phyloP scores from a whole-genome alignment of 495 filamentous ascomycete species.

The Friedmanniomyces simplex region DNA sequence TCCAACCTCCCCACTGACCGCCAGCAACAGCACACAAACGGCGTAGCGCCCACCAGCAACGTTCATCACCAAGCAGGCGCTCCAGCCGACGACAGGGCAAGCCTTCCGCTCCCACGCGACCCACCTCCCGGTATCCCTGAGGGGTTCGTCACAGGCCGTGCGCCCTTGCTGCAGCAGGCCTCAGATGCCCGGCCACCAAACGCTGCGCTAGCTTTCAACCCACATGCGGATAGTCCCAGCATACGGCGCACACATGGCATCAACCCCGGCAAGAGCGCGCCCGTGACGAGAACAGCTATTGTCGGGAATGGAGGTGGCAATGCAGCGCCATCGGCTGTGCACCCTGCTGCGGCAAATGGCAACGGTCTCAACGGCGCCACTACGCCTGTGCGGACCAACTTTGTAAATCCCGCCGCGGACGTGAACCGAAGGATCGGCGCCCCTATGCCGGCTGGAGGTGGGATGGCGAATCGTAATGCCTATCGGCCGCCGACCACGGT shows the following conservation, averaged over 20 bases:
- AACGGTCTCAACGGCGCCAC: not conserved
- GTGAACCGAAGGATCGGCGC: constrained; percentile 62
- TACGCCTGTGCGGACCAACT: constrained; percentile 34
- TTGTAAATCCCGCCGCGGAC: constrained; percentile 62
- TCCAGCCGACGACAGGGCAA: not conserved
- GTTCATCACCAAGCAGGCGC: not conserved
- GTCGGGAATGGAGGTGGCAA: no score
- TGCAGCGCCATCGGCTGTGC: no score
- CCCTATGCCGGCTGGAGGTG: constrained; percentile 45
- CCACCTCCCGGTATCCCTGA: constrained; percentile 16
- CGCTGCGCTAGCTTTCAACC: constrained; percentile 60
- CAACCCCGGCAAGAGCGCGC: constrained; percentile 63
- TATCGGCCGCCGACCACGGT: constrained; percentile 44
- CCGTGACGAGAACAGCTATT: constrained; percentile 33
- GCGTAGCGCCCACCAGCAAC: not conserved
- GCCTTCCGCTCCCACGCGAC: constrained; percentile 5
- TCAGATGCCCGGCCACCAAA: constrained; percentile 22
- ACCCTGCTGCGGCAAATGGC: not conserved
- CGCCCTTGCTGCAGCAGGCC: constrained; percentile 32
- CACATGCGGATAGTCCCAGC: constrained; percentile 70
- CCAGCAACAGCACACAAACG: not conserved
- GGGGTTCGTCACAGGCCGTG: constrained; percentile 70
- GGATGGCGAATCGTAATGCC: constrained; percentile 45
- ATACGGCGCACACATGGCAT: constrained; percentile 86
- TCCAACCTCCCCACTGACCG: not conserved